phyloP scores from a whole-genome alignment of 192 early-diverging fungal species.

The Polychytrium aggregatum region DNA sequence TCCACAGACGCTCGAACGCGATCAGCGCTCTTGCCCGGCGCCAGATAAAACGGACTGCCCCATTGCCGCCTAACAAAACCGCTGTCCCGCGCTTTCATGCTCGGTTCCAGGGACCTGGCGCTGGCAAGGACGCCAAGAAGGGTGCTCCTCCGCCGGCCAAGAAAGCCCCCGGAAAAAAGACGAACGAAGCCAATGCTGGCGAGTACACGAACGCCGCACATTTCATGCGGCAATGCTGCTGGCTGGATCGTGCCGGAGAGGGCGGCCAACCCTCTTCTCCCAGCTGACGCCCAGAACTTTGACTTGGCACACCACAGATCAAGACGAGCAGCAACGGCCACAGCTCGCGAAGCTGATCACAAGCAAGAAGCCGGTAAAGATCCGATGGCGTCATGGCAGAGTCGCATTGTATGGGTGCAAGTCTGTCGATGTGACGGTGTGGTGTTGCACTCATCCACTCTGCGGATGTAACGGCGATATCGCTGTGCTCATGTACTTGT shows the following conservation, averaged over 20 bases:
- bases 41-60: neutral
- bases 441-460: neutral
- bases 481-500: neutral
- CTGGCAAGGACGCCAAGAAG: neutral
- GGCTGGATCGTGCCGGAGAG: neutral
- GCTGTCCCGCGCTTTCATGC: no score
- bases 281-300: neutral
- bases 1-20: neutral
- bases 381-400: no score
- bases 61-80: slow-evolving; percentile 6
- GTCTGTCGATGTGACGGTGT: neutral
- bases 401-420: no score
- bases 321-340: neutral
- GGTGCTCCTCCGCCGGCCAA: no score
- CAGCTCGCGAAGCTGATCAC: slow-evolving; percentile 5
- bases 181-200: neutral
- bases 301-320: slow-evolving; percentile 1
- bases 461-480: neutral
- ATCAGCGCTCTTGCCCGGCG: neutral
- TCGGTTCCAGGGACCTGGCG: no score
- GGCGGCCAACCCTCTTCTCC: neutral
- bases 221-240: slow-evolving; percentile 2
- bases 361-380: slow-evolving; percentile 4
- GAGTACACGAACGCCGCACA: neutral
- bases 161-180: slow-evolving; percentile 4